phyloP scores from a whole-genome alignment of 1,284 basidiomycete species.

The Heterobasidion parviporum region DNA sequence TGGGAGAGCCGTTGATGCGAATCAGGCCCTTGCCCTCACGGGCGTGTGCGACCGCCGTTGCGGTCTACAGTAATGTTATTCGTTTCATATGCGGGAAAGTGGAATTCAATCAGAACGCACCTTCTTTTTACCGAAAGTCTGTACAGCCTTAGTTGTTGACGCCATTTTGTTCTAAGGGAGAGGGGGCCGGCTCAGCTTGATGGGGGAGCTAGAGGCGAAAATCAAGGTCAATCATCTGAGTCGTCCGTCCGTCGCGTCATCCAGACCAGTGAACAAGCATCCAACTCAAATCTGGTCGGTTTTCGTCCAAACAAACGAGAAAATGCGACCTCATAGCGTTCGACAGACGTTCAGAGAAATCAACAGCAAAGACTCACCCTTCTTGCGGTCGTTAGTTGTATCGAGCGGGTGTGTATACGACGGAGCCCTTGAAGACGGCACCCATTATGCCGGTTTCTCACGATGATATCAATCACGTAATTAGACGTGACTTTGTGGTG shows the following conservation, averaged over 20 bases:
- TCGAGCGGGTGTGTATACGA: conserved; percentile 18
- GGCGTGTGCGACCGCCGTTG: conserved; percentile 93
- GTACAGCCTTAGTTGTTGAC: conserved; percentile 79
- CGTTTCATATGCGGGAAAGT: background rate
- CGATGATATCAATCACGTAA: background rate
- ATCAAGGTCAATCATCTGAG: background rate
- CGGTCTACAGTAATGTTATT: conserved; percentile 54
- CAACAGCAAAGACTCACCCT: conserved; percentile 28
- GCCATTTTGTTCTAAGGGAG: conserved; percentile 46
- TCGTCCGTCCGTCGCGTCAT: conserved; percentile 23
- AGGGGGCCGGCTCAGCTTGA: conserved; percentile 10
- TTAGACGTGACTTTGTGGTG: too few relatives aligned
- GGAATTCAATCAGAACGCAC: conserved; percentile 29
- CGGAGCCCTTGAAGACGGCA: background rate
- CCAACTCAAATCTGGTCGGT: conserved; percentile 24
- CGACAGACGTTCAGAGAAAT: conserved; percentile 5
- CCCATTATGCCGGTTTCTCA: background rate
- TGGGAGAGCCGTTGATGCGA: conserved; percentile 95
- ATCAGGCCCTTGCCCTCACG: conserved; percentile 97
- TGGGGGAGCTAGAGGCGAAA: conserved; percentile 5
- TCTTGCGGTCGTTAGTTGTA: conserved; percentile 25
- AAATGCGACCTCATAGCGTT: background rate
- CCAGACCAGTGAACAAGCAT: conserved; percentile 24
- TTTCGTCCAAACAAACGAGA: conserved; percentile 9
- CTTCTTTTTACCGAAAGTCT: conserved; percentile 99